phyloP scores from a whole-genome alignment of 2,329 filamentous ascomycete species.

The Trichoderma lentiforme region DNA sequence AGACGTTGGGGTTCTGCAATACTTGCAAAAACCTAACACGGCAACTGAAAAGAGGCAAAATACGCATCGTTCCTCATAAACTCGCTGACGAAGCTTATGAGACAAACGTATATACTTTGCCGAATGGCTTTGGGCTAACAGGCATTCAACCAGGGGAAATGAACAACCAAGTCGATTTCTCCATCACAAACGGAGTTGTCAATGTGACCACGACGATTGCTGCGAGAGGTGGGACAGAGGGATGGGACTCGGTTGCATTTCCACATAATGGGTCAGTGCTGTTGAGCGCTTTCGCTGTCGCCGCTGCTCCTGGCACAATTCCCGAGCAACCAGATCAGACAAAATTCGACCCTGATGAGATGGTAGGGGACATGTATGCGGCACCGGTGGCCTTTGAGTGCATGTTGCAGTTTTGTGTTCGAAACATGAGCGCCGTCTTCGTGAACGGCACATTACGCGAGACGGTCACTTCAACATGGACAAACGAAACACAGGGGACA shows the following conservation, averaged over 20 bases:
- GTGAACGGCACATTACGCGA: neutral
- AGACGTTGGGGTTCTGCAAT: neutral
- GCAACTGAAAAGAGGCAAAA: neutral
- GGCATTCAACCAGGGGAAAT: neutral
- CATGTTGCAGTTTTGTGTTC: conserved; percentile 1
- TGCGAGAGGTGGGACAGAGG: neutral
- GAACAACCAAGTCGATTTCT: neutral
- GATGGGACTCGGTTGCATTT: neutral
- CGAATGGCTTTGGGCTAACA: neutral
- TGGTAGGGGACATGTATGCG: neutral
- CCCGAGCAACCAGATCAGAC: neutral
- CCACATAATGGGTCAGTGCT: neutral
- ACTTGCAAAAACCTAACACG: neutral
- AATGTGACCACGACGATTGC: neutral
- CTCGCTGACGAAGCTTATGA: neutral
- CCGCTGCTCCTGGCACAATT: neutral
- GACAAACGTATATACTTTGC: neutral
- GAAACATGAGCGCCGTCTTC: neutral
- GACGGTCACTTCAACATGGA: neutral
- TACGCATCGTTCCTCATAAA: neutral
- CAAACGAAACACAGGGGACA: neutral
- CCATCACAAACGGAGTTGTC: neutral
- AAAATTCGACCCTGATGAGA: neutral
- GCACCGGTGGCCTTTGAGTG: neutral
- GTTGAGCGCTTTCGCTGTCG: neutral